Evolutionary conservation across 805 yeast genomes (phyloP).

Genomic region (Yarrowia deformans): DNA sequence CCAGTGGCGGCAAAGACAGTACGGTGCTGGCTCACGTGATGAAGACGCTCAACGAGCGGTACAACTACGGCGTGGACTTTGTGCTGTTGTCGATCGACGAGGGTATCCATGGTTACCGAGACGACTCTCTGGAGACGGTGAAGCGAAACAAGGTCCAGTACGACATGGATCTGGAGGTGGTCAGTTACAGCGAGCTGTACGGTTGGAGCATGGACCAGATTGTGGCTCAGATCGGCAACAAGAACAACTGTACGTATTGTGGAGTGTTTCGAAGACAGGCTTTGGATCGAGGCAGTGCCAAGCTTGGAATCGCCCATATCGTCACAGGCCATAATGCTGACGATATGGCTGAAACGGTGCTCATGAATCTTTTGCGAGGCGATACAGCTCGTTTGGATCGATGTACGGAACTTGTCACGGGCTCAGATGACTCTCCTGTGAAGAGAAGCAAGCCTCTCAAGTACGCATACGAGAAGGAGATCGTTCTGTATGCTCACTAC

Average conservation of each 20-base stretch:
- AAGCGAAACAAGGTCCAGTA: slow-evolving; percentile 90
- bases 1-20: slow-evolving; percentile 98
- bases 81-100: slow-evolving; percentile 90
- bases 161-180: slow-evolving; percentile 76
- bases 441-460: slow-evolving; percentile 95
- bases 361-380: slow-evolving; percentile 95
- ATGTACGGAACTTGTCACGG: slow-evolving; percentile 85
- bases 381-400: slow-evolving; percentile 91
- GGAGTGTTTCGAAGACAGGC: slow-evolving; percentile 98
- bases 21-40: slow-evolving; percentile 91
- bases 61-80: slow-evolving; percentile 85
- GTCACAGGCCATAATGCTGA: slow-evolving; percentile 99
- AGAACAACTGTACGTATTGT: slow-evolving; percentile 96
- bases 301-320: slow-evolving; percentile 83
- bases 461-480: slow-evolving; percentile 95
- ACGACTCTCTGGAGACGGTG: slow-evolving; percentile 96
- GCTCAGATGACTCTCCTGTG: slow-evolving; percentile 80
- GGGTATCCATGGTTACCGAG: slow-evolving; percentile 96
- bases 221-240: slow-evolving; percentile 90
- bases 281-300: slow-evolving; percentile 91
- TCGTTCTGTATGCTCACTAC: slow-evolving; percentile 95
- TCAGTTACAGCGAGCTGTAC: slow-evolving; percentile 86
- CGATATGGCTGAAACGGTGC: slow-evolving; percentile 97
- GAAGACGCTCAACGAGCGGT: slow-evolving; percentile 85
- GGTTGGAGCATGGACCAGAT: slow-evolving; percentile 99